Evolutionary conservation across 805 yeast genomes (phyloP).

Genomic region (Kurtzmaniella cleridarum): DNA sequence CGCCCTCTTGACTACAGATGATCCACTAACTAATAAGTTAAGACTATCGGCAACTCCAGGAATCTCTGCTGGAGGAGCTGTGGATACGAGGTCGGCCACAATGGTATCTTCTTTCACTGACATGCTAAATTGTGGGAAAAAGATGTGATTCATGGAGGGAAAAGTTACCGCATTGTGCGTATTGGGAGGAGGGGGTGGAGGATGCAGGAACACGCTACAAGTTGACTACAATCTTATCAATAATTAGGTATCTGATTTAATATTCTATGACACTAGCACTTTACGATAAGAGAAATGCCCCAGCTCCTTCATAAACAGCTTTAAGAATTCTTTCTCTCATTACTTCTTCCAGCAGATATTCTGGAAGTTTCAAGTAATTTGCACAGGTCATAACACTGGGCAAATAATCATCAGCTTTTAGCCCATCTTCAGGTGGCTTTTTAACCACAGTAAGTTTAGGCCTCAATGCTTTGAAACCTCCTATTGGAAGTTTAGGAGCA

Average conservation of each 20-base stretch:
- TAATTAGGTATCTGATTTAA: background rate
- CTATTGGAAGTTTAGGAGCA: conserved; percentile 86
- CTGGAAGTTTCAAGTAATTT: conserved; percentile 84
- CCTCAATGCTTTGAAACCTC: conserved; percentile 78
- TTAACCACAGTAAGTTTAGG: conserved; percentile 87
- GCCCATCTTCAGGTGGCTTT: conserved; percentile 69
- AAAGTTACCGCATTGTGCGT: background rate
- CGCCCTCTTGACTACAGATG: conserved; percentile 21
- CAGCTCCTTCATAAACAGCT: conserved; percentile 86
- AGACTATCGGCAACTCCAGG: conserved; percentile 22
- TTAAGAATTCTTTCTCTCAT: conserved; percentile 54
- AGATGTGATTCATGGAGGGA: background rate
- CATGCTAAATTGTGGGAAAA: conserved; percentile 7
- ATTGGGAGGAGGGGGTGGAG: background rate
- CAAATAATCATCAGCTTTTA: conserved; percentile 68
- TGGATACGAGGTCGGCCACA: conserved; percentile 23
- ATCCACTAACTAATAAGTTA: conserved; percentile 15
- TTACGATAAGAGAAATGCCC: conserved; percentile 74
- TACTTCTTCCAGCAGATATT: conserved; percentile 59
- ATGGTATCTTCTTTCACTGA: conserved; percentile 20
- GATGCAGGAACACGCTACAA: background rate
- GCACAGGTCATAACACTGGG: conserved; percentile 99
- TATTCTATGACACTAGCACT: background rate
- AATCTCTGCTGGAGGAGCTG: conserved; percentile 38
- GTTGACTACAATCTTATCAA: background rate